Base-by-base conservation (phyloP, 1,139 yeast species). In the Pichia cactophila region DNA sequence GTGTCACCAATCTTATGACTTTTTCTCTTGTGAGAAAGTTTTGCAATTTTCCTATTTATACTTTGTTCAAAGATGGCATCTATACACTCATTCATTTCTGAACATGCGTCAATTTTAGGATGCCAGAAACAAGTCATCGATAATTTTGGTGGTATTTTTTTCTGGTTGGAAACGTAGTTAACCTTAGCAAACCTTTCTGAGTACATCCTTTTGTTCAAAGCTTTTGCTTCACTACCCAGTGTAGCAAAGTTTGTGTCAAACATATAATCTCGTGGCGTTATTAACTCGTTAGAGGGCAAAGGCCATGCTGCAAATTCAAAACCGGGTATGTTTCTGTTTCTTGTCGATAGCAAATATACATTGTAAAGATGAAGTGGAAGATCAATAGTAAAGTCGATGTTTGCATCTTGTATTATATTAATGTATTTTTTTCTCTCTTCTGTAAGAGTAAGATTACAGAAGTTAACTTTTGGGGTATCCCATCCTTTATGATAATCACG, bases 311-410 rank as follows among this genome's bases (percentile, higher is more conserved):
- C 49, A 75, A 81, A 78, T 3, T 50, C 47, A 5, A 54, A 47
- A 1, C 51, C 44, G 2, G 83, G 82, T 49, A 69, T 67, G 48
- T 73, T 67, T n/a, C 69, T 56, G 23, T 66, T 59, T 33, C 55
- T 49, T 2, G 58, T 56, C 44, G 69, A 74, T 3, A 75, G 58
- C 29, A 80, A 62, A 45, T 69, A 65, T 0, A 75, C 53, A 12
- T 78, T 70, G 58, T 78, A 80, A 7, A 81, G 61, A 61, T 81
- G 86, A 1, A 76, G 52, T 0, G 77, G 75, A 35, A 80, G 62
- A 59, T 81, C 84, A 14, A 60, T 61, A 12, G 75, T 61, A 50
- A 70, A 74, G 4, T 72, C 74, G 2, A 65, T 64, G 54, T 80
- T 81, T 17, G 78, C 52, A 10, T 61, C 52, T 12, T 69, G 63